Evolutionary conservation across 257 asterid genomes (phyloP).

Genomic region (Cinchona pubescens): DNA sequence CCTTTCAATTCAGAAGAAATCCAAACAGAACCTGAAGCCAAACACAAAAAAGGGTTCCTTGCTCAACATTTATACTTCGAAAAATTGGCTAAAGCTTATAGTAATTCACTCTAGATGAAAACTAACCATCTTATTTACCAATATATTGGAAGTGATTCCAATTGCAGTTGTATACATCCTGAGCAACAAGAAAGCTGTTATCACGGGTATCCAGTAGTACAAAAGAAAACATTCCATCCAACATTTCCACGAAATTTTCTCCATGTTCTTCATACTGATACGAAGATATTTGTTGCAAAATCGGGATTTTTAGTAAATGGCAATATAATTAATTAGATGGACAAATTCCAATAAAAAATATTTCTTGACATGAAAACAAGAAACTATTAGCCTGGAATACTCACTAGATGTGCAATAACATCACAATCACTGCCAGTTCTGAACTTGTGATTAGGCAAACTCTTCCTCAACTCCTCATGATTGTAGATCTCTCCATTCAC

Average conservation of each 20-base stretch:
- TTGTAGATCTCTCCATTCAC: conserved; percentile 98
- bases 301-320: background rate
- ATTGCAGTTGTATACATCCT: conserved; percentile 96
- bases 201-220: conserved; percentile 86
- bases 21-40: conserved; percentile 79
- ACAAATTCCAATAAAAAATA: too few species aligned
- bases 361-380: background rate
- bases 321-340: too few species aligned
- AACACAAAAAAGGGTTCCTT: background rate
- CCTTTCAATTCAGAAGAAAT: conserved; percentile 90
- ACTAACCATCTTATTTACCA: conserved; percentile 97
- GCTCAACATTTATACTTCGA: background rate
- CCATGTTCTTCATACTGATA: conserved; percentile 89
- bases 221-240: conserved; percentile 96
- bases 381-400: conserved; percentile 10
- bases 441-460: conserved; percentile 73
- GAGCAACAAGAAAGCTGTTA: conserved; percentile 83
- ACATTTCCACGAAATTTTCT: conserved; percentile 79
- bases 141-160: conserved; percentile 89
- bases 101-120: background rate
- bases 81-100: background rate
- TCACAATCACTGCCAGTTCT: conserved; percentile 93
- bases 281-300: background rate
- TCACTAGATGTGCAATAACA: conserved; percentile 97
- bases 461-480: conserved; percentile 68